Evolutionary conservation across 192 early-diverging fungal species (phyloP).

Genomic region (Piromyces sp.): DNA sequence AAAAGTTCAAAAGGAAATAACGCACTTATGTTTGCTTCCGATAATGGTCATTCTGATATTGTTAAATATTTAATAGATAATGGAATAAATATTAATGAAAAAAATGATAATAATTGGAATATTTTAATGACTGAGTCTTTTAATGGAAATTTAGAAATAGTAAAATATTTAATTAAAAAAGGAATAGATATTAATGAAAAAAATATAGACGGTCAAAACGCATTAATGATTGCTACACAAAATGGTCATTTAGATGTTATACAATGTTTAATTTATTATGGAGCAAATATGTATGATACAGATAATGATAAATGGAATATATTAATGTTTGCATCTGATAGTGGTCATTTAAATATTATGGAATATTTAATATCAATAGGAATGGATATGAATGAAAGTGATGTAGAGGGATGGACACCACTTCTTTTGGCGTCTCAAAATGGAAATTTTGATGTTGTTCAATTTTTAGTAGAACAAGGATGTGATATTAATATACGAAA

Average conservation of each 20-base stretch:
- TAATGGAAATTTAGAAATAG: neutral
- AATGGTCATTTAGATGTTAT: neutral
- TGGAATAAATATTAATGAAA: neutral
- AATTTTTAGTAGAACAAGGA: neutral
- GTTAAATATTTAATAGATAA: neutral
- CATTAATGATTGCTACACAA: neutral
- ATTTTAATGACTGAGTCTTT: neutral
- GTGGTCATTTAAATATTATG: neutral
- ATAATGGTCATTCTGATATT: neutral
- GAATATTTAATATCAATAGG: neutral
- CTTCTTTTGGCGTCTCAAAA: neutral
- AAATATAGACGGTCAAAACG: neutral
- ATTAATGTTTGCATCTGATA: neutral
- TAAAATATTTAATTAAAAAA: neutral
- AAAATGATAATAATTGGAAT: neutral
- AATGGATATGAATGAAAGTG: neutral
- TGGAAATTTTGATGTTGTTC: neutral
- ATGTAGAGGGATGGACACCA: neutral
- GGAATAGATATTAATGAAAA: neutral
- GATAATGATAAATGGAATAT: neutral
- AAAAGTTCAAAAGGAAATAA: neutral
- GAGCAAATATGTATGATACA: neutral
- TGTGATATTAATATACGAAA: neutral
- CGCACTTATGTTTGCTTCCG: neutral
- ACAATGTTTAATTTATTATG: neutral